A percentile compares a stretch with the other conserved stretches of the same genome.
phyloP scores from a whole-genome alignment of 148 eudicot species.

The Talinum fruticosum region DNA sequence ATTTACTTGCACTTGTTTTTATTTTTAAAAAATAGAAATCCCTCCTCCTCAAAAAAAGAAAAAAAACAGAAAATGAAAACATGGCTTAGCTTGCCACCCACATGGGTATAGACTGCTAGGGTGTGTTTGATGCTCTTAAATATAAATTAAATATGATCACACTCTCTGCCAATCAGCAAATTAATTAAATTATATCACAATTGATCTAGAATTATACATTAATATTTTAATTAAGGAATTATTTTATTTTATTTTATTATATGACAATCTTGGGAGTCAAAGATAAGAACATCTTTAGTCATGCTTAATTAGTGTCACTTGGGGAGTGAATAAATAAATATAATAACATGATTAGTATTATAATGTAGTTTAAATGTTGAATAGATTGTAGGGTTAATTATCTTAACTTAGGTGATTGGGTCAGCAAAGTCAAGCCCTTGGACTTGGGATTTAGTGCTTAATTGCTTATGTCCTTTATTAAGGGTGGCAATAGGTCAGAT shows the following conservation, averaged over 20 bases:
- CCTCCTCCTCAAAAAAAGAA: neutral
- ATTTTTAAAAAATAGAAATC: neutral
- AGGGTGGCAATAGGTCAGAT: neutral
- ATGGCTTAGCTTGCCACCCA: constrained; percentile 4
- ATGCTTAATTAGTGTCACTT: neutral
- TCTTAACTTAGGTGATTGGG: neutral
- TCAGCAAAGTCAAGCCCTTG: neutral
- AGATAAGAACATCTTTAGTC: neutral
- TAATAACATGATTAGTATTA: no score
- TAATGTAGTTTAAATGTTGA: neutral
- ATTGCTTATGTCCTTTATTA: neutral
- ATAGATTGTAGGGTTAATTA: neutral
- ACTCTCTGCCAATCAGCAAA: neutral
- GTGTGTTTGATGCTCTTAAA: neutral
- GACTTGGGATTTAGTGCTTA: neutral
- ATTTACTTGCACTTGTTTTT: neutral
- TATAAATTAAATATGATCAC: neutral
- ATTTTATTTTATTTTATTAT: neutral
- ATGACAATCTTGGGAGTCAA: neutral
- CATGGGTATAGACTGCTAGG: neutral
- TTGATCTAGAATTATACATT: neutral
- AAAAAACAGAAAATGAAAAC: neutral
- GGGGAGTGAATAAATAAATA: neutral
- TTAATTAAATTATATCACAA: neutral
- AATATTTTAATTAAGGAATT: neutral